Evolutionary conservation across 2,329 filamentous ascomycete species (phyloP), one percentile per base, ranked within the genome.

Genomic region (Neospermospora avenae): DNA sequence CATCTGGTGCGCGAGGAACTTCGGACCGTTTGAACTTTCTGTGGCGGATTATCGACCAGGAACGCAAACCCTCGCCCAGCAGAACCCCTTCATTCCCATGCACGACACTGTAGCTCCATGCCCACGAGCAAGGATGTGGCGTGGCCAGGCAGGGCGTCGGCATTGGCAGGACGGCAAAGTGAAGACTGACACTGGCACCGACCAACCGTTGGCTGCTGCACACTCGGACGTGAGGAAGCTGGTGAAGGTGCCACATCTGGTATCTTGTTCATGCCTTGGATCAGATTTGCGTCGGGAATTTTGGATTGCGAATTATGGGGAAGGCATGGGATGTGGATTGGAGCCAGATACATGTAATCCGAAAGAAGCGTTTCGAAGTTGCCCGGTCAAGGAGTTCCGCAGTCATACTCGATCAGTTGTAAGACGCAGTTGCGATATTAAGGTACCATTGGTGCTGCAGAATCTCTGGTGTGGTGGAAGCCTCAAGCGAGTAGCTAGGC

Each of bases 21-120:
- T 67, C 66, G 66, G 66, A 68, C 66, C 66, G 66, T 65, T 66
- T 66, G 62, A 49, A 48, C 55, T 46, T 41, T 56, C 34, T 58
- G 62, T 64, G 62, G 65, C 61, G 61, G 60, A 55, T 60, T 44
- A 44, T 28, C 55, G 45, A 63, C 62, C 61, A 63, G 59, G 59
- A 48, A 57, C 42, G n/a, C 51, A 51, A 51, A 28, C 31, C 45
- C 46, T 52, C 28, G 55, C 45, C 51, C 35, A 41, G 51, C 35
- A 54, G 16, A 7, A 37, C 28, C 48, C 48, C 55, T 41, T 46
- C 42, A n/a, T 8, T 57, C 28, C 55, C 44, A 48, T 57, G 42
- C 42, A 51, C 51, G 39, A 54, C 39, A 54, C 35, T 54, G 44
- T 48, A 5, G 45, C 45, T 49, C 20, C 22, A 2, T 49, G 13